phyloP scores from a whole-genome alignment of 2,329 filamentous ascomycete genomes.

The Aspergillus sp. region DNA sequence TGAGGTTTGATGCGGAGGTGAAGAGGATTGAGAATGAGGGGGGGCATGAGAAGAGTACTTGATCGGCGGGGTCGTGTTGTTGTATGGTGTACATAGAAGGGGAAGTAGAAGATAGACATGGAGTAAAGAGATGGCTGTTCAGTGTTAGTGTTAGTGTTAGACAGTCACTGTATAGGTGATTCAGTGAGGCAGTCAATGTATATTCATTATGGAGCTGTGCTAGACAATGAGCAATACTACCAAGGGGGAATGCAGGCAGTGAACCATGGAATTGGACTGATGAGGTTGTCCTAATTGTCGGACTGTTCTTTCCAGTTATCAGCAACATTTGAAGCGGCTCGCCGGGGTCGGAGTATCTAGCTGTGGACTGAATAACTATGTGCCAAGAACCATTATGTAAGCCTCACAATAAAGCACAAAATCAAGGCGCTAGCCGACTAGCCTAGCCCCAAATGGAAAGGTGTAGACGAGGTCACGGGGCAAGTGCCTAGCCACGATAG shows the following conservation, averaged over 20 bases:
- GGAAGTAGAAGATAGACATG: background rate
- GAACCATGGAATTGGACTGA: background rate
- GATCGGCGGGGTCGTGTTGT: background rate
- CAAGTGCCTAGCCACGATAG: constrained; percentile 21
- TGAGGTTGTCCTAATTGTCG: too few relatives aligned
- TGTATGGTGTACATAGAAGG: background rate
- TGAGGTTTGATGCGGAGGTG: constrained; percentile 49
- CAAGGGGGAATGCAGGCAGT: background rate
- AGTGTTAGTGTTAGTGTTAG: too few relatives aligned
- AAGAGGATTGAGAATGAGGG: constrained; percentile 38
- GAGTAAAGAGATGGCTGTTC: too few relatives aligned
- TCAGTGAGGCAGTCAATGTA: background rate
- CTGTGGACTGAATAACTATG: too few relatives aligned
- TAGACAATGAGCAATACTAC: too few relatives aligned
- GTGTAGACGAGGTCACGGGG: constrained; percentile 26
- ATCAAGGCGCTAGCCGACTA: background rate
- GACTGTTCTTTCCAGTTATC: too few relatives aligned
- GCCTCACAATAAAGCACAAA: background rate
- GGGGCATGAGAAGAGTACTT: constrained; percentile 24
- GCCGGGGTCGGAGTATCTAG: background rate
- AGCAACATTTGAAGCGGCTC: background rate
- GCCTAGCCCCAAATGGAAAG: background rate
- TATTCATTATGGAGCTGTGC: background rate
- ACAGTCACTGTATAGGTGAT: background rate
- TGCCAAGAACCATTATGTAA: background rate